Percentiles rank a stretch among this genome's conserved stretches.
Evolutionary conservation across 2,329 filamentous ascomycete genomes (phyloP).

Genomic region (Colletotrichum camelliae): DNA sequence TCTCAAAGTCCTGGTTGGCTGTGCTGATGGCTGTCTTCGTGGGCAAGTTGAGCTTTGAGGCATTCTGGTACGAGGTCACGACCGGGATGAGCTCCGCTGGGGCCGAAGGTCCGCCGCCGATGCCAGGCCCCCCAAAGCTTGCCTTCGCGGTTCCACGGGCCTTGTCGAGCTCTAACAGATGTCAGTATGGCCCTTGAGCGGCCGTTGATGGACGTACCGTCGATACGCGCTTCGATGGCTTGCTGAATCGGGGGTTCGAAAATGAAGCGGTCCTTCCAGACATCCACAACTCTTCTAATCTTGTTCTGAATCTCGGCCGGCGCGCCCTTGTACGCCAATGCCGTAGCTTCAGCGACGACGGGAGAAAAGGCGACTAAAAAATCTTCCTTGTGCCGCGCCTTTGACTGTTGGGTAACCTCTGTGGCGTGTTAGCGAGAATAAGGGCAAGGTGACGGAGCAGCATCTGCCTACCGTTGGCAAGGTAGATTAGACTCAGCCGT

Average conservation of each 20-base stretch:
- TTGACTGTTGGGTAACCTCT: constrained; percentile 97
- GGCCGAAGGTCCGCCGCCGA: constrained; percentile 58
- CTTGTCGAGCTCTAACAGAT: constrained; percentile 64
- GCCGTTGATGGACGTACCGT: constrained; percentile 61
- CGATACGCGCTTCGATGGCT: constrained; percentile 79
- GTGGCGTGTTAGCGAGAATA: constrained; percentile 3
- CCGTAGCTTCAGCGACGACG: constrained; percentile 88
- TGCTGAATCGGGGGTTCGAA: constrained; percentile 83
- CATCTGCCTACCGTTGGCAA: constrained; percentile 79
- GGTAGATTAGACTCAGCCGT: constrained; percentile 88
- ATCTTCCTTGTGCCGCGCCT: constrained; percentile 89
- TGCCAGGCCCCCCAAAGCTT: constrained; percentile 68
- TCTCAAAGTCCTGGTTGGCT: constrained; percentile 84
- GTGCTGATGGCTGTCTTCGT: constrained; percentile 70
- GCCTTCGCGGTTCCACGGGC: constrained; percentile 57
- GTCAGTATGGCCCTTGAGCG: constrained; percentile 19
- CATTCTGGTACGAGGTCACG: constrained; percentile 73
- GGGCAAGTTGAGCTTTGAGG: constrained; percentile 74
- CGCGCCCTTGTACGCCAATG: constrained; percentile 89
- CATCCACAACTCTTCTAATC: constrained; percentile 86
- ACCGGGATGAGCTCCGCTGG: constrained; percentile 80
- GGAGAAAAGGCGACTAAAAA: constrained; percentile 93
- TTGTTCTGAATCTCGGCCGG: constrained; percentile 87
- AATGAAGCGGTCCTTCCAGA: constrained; percentile 87
- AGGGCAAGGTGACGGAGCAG: background rate